These are phyloP conservation scores for Trametes gibbosa DNA, from an alignment of 768 basidiomycete species.

Conservation along the genomic window DNA sequence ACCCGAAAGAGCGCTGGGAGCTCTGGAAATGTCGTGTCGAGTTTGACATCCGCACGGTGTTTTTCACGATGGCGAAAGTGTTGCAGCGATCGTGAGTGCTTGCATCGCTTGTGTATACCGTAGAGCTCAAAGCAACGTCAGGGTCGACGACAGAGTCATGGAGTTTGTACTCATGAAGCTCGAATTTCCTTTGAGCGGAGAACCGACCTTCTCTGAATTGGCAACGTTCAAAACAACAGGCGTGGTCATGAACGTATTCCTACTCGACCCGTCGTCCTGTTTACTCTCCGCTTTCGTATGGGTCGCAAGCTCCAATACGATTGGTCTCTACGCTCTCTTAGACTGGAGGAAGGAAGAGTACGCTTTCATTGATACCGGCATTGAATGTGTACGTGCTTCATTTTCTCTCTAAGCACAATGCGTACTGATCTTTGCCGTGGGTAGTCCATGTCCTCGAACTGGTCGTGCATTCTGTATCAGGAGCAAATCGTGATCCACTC, in stretches of 20 bases:
- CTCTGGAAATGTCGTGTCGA: constrained; percentile 79
- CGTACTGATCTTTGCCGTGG: neutral
- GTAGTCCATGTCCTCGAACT: constrained; percentile 66
- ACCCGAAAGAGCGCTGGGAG: constrained; percentile 60
- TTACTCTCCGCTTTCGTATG: constrained; percentile 71
- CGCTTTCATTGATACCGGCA: constrained; percentile 71
- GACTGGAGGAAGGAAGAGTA: constrained; percentile 69
- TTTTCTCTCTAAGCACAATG: neutral
- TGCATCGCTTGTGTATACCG: neutral
- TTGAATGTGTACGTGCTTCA: constrained; percentile 60
- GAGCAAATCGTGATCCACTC: constrained; percentile 71
- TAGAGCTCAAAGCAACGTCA: constrained; percentile 2
- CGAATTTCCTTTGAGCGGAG: constrained; percentile 45
- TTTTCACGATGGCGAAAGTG: constrained; percentile 73
- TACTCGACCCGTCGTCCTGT: constrained; percentile 61
- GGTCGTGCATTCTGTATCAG: constrained; percentile 73
- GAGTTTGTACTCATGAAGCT: constrained; percentile 71
- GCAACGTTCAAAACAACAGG: constrained; percentile 63
- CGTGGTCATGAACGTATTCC: constrained; percentile 75
- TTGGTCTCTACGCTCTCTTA: constrained; percentile 59
- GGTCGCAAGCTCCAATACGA: constrained; percentile 51
- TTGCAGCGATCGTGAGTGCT: constrained; percentile 28
- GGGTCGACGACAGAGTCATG: constrained; percentile 57
- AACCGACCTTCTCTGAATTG: constrained; percentile 56
- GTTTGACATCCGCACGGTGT: constrained; percentile 68